Percentiles rank a stretch among this genome's conserved stretches.
These are phyloP conservation scores for Cyclostephanos tholiformis DNA, from an alignment of 108 stramenopile species.

Conservation along the genomic window DNA sequence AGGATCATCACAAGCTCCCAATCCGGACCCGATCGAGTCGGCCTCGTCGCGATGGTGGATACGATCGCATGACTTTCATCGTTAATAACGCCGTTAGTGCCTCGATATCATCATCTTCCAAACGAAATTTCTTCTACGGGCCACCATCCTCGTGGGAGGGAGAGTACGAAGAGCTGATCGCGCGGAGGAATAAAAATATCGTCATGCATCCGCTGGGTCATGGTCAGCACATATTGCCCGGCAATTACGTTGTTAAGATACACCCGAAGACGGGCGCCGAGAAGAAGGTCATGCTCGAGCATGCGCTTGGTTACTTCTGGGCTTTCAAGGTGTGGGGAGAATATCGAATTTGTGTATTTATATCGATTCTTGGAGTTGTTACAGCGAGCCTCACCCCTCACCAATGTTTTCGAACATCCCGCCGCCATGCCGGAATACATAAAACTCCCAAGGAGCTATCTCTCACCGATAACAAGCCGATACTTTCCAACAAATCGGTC, in stretches of 20 bases:
- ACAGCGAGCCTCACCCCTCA: neutral
- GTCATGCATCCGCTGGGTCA: conserved; percentile 64
- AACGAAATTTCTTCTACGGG: conserved; percentile 12
- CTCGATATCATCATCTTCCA: neutral
- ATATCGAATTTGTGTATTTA: neutral
- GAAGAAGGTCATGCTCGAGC: conserved; percentile 66
- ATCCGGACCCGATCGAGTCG: neutral
- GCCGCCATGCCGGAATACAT: neutral
- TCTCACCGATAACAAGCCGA: conserved; percentile 70
- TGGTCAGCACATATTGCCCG: conserved; percentile 63
- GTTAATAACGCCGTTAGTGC: neutral
- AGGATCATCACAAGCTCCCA: neutral
- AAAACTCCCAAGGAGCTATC: conserved; percentile 53
- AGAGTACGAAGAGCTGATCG: conserved; percentile 29
- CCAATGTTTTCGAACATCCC: neutral
- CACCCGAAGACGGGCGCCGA: conserved; percentile 58
- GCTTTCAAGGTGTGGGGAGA: conserved; percentile 50
- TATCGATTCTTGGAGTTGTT: neutral
- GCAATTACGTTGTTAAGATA: conserved; percentile 62
- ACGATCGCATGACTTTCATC: neutral
- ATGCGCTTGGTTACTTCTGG: conserved; percentile 85
- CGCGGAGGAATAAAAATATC: conserved; percentile 44
- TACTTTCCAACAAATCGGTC: conserved; percentile 57
- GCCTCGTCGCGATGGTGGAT: neutral
- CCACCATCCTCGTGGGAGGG: conserved; percentile 20